Evolutionary conservation across 106 monocot species (phyloP), one percentile per base, ranked within the genome.

Genomic region (Dioscorea dumetorum): DNA sequence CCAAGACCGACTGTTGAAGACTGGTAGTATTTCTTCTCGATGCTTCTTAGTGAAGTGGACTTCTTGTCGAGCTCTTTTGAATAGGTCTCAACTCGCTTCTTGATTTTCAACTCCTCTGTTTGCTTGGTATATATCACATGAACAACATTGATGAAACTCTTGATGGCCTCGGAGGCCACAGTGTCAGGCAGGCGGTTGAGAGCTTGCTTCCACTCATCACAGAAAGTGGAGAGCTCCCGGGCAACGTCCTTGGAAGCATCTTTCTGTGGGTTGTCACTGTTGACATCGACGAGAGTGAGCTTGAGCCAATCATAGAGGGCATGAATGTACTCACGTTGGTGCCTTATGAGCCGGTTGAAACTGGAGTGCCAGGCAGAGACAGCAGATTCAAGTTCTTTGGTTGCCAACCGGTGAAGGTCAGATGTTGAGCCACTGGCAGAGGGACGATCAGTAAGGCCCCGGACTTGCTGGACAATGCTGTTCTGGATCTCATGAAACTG

Each of bases 161-260:
- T 95, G 61, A 95, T 86, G 33, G 95, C 88, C 53, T 91, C 95
- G 1, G 88, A 85, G 18, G 95, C 95, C 4, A 88, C 88, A 3
- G 95, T 82, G 58, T 91, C 95, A 4, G 95, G 95, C 54, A 91
- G 91, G 17, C 88, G 85, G 32, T 91, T 91, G 9, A 95, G 79
- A 19, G 95, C 88, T 60, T 88, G 91, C 73, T 88, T 91, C 95
- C 88, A 95, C 65, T 95, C 95, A 9, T 95, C 95, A 33, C 88
- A 95, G 79, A 95, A 91, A 22, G 81, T 64, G 49, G 79, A 70
- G 56, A 95, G 84, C 49, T 95, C 91, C 12, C 77, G 49, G 8
- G 83, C 74, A 17, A 88, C 73, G 2, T 79, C 60, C 22, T 91
- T 83, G 22, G 80, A 81, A 67, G 87, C 70, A 33, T 80, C 82